Percentiles rank a stretch among this genome's conserved stretches.
Conservation (phyloP, 78 protist species). For the Dictyostelium citrinum region DNA sequence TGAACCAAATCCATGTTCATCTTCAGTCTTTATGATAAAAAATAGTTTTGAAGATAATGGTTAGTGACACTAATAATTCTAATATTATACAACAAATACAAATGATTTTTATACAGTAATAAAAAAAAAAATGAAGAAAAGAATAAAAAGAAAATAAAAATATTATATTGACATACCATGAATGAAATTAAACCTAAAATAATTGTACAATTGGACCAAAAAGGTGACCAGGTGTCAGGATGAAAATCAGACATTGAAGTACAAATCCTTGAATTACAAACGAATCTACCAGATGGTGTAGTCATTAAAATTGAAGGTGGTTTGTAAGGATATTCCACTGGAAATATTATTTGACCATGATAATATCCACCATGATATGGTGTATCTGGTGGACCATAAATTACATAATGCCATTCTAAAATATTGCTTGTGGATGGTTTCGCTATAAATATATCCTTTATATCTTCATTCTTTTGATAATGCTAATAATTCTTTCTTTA, state of each 20-base stretch:
- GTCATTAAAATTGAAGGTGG: conserved; percentile 84
- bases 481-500: background rate
- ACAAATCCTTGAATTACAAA: conserved; percentile 36
- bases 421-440: conserved; percentile 35
- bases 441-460: background rate
- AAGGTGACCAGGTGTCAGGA: conserved; percentile 35
- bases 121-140: too few relatives aligned
- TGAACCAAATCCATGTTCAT: conserved; percentile 22
- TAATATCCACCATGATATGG: conserved; percentile 90
- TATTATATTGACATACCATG: conserved; percentile 14
- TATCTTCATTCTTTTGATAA: background rate
- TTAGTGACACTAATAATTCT: too few relatives aligned
- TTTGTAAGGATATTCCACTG: conserved; percentile 91
- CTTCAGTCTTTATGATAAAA: background rate
- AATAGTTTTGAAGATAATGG: too few relatives aligned
- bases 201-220: conserved; percentile 4
- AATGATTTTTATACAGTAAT: too few relatives aligned
- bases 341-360: conserved; percentile 93
- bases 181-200: conserved; percentile 32
- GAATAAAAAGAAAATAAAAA: too few relatives aligned
- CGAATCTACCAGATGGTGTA: conserved; percentile 64
- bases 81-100: too few relatives aligned
- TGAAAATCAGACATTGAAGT: conserved; percentile 36
- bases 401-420: conserved; percentile 95
- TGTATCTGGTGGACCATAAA: conserved; percentile 90